Evolutionary conservation across 441 rosid species (phyloP).

Genomic region (Isatis lusitanica): DNA sequence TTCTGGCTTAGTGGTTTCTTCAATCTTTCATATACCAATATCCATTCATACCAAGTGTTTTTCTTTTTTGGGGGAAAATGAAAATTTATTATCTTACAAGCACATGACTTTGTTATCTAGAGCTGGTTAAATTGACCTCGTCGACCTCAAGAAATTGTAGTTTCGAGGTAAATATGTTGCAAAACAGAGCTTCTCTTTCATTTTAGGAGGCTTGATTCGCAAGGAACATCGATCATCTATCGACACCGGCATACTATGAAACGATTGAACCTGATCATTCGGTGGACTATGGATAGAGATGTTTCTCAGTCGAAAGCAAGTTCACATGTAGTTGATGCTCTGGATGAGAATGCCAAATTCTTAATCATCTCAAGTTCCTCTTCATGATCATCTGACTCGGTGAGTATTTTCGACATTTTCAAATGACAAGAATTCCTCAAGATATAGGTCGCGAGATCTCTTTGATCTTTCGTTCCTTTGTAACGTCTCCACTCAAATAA

Average conservation of each 20-base stretch:
- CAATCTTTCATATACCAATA: no score
- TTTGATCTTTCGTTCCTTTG: not conserved
- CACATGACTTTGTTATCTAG: no score
- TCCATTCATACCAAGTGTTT: no score
- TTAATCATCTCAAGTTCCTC: constrained; percentile 11
- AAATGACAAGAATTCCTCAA: not conserved
- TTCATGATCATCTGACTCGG: not conserved
- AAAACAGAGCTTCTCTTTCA: no score
- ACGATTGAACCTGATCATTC: not conserved
- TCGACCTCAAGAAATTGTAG: no score
- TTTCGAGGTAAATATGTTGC: no score
- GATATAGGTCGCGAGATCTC: constrained; percentile 5
- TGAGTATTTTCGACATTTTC: not conserved
- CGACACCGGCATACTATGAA: not conserved
- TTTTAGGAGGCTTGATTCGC: no score
- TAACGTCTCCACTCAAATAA: constrained; percentile 15
- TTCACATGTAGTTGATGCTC: constrained; percentile 8
- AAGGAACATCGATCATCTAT: no score
- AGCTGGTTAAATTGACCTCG: no score
- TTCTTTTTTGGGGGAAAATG: no score
- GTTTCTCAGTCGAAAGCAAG: not conserved
- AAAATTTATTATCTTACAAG: no score
- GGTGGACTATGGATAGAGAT: not conserved
- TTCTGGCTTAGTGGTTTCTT: no score
- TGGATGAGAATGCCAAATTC: constrained; percentile 10